Percentiles rank a stretch among this genome's conserved stretches.
Evolutionary conservation across 1,284 basidiomycete genomes (phyloP).

Genomic region (Papiliotrema nemorosa): DNA sequence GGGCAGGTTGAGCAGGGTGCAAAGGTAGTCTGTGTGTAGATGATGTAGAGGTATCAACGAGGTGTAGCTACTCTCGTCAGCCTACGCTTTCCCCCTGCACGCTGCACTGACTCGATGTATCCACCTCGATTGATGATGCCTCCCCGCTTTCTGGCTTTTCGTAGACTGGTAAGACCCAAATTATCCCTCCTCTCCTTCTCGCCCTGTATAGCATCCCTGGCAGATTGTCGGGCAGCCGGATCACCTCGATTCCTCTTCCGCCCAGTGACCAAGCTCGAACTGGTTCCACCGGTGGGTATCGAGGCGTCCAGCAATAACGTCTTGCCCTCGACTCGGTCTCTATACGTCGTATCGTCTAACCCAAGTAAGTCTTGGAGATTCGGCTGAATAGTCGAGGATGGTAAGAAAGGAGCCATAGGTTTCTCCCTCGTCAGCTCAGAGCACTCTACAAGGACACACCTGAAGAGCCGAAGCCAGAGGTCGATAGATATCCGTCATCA

Average conservation of each 20-base stretch:
- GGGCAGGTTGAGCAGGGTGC: slow-evolving; percentile 28
- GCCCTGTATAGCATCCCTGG: slow-evolving; percentile 12
- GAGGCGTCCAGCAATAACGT: slow-evolving; percentile 19
- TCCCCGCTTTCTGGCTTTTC: slow-evolving; percentile 20
- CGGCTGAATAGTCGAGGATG: no score
- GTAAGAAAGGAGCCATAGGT: no score
- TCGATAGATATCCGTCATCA: slow-evolving; percentile 21
- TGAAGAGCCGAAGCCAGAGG: slow-evolving; percentile 23
- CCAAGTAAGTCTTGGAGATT: slow-evolving; percentile 21
- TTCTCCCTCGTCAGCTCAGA: no score
- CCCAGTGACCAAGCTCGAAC: slow-evolving; percentile 26
- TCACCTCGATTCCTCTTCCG: slow-evolving; percentile 33
- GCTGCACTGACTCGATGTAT: slow-evolving; percentile 31
- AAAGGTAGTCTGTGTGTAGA: slow-evolving; percentile 39
- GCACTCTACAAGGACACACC: no score
- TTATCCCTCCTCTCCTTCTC: slow-evolving; percentile 3
- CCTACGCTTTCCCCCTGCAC: no score
- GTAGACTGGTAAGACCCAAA: slow-evolving; percentile 15
- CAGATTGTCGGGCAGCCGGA: slow-evolving; percentile 8
- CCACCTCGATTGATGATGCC: slow-evolving; percentile 14
- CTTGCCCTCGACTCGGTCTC: slow-evolving; percentile 33
- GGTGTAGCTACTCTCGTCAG: slow-evolving; percentile 29
- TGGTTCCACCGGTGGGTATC: no score
- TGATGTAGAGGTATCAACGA: slow-evolving; percentile 41
- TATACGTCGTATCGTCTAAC: slow-evolving; percentile 24